Evolutionary conservation across 2,329 filamentous ascomycete genomes (phyloP).

Genomic region (Phoma sp.): DNA sequence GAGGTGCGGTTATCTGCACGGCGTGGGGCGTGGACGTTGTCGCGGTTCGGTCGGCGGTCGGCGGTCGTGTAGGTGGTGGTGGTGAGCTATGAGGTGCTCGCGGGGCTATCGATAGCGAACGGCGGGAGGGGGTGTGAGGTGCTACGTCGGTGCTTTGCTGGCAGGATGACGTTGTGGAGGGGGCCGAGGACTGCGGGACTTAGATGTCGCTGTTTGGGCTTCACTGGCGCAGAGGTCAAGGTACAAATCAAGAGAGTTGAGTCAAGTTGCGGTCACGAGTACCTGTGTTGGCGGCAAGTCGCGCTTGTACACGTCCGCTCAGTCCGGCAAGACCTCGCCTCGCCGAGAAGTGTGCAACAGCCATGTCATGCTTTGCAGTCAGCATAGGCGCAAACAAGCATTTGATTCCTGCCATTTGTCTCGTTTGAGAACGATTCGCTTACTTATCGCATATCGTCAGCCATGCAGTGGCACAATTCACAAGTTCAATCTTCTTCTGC

Average conservation of each 20-base stretch:
- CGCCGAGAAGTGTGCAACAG: conserved; percentile 22
- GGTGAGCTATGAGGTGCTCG: conserved; percentile 20
- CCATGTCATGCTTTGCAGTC: conserved; percentile 9
- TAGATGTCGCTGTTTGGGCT: background rate
- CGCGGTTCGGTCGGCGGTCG: background rate
- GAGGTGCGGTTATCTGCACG: background rate
- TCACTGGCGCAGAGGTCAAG: conserved; percentile 9
- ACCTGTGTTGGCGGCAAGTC: conserved; percentile 23
- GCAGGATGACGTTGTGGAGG: conserved; percentile 20
- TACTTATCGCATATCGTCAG: no score
- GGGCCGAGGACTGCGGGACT: background rate
- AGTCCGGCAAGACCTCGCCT: conserved; percentile 18
- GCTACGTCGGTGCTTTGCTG: conserved; percentile 30
- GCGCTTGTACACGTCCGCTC: conserved; percentile 31
- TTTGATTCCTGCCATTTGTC: no score
- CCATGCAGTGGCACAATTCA: no score
- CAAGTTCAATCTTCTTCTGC: no score
- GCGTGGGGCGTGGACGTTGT: background rate
- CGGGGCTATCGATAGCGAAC: conserved; percentile 38
- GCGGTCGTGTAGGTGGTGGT: background rate
- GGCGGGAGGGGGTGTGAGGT: conserved; percentile 29
- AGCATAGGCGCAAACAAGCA: background rate
- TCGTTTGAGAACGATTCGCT: no score
- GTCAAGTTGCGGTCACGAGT: conserved; percentile 30
- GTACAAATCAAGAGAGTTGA: conserved; percentile 5